Conservation (phyloP, 257 asterid genomes). For the Fraxinus quadrangulata region DNA sequence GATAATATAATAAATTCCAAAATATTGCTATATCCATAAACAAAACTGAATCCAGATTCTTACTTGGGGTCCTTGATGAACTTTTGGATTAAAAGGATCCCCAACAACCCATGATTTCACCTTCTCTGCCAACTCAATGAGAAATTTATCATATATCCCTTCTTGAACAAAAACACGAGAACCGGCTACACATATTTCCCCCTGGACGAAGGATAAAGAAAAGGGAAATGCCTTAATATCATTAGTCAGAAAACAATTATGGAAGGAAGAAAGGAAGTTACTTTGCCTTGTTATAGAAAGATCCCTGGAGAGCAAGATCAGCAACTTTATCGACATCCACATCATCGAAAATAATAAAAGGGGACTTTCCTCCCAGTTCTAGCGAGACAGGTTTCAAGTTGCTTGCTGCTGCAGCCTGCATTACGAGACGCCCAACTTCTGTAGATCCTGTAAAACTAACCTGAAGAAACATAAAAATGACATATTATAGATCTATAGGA, state of each 20-base stretch:
- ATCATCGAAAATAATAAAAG: conserved; percentile 71
- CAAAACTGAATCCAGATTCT: not conserved
- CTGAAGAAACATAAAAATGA: conserved; percentile 30
- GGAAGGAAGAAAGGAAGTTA: not conserved
- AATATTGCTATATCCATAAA: not conserved
- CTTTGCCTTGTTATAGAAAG: conserved; percentile 58
- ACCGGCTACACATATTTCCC: conserved; percentile 79
- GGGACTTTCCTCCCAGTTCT: conserved; percentile 87
- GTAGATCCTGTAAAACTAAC: conserved; percentile 87
- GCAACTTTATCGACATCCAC: conserved; percentile 65
- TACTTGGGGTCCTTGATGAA: conserved; percentile 81
- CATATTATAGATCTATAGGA: not conserved
- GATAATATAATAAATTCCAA: not conserved
- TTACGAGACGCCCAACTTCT: conserved; percentile 64
- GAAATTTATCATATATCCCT: conserved; percentile 62
- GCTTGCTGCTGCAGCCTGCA: conserved; percentile 80
- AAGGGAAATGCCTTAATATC: not conserved
- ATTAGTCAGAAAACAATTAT: not conserved
- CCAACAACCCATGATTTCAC: conserved; percentile 63
- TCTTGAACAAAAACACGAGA: conserved; percentile 79
- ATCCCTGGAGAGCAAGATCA: conserved; percentile 50
- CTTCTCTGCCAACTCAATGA: conserved; percentile 52
- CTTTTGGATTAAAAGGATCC: conserved; percentile 71
- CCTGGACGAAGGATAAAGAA: conserved; percentile 37
- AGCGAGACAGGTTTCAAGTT: conserved; percentile 71